Evolutionary conservation across 2,329 filamentous ascomycete species (phyloP), one percentile per base, ranked within the genome.

Genomic region (Trichoderma arundinaceum): DNA sequence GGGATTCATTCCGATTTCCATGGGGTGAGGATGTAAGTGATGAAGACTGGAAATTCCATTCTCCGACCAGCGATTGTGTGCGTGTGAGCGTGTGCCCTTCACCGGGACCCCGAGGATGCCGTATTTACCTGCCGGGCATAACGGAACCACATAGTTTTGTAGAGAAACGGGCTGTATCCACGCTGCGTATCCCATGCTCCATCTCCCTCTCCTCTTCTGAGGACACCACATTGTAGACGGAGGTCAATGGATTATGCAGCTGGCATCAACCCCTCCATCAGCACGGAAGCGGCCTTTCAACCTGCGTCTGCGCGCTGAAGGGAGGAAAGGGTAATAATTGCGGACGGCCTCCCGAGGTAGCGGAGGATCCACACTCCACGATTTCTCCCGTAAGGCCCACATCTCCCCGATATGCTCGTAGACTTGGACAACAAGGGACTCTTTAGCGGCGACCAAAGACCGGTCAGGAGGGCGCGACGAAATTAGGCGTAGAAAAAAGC

Each of bases 271-370:
- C 22, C 38, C 38, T 53, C 51, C 12, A 4, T n/a, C 7, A 52
- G 28, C 38, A 32, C 48, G 48, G 48, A 19, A 17, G 39, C 38
- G 59, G 48, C n/a, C 32, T 7, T 28, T 15, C n/a, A 38, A 44
- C 28, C 7, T 52, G 38, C 17, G 12, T 54, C 39, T 15, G 43
- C 7, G 41, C 8, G 41, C 33, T 28, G n/a, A 38, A 46, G 43
- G 38, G n/a, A 49, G 33, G 46, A 51, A 60, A 44, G 32, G 38
- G 38, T 12, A 44, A 46, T 13, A 28, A 44, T 63, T 35, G 49
- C 60, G 60, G 60, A 63, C 60, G 60, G 59, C 49, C 60, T 41
- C 60, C 60, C 60, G 60, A 63, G 49, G 38, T n/a, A 63, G 39
- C 60, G 60, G 60, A 53, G 60, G 60, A 52, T 39, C 60, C 60